Conservation (phyloP, 345 rosid genomes). For the Eucalyptus regnans region DNA sequence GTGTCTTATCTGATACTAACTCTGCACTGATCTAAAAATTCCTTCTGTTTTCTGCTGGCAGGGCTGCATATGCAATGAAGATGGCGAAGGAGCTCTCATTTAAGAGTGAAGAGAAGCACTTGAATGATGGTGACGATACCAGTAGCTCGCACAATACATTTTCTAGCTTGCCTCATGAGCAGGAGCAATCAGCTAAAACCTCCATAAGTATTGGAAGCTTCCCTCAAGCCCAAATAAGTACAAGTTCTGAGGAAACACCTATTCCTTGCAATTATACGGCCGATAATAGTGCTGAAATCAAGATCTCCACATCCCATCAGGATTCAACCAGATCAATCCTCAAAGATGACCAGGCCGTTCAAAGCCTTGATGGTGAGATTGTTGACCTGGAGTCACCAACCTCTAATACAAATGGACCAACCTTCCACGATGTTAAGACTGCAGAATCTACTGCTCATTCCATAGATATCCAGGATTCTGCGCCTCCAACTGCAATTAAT, state of each 20-base stretch:
- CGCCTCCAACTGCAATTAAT: constrained; percentile 38
- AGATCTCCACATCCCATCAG: constrained; percentile 22
- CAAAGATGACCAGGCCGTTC: constrained; percentile 33
- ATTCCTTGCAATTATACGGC: constrained; percentile 21
- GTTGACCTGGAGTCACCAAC: constrained; percentile 37
- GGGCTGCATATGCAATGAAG: constrained; percentile 88
- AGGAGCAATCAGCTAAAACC: constrained; percentile 69
- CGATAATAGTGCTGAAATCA: constrained; percentile 38
- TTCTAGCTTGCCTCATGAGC: constrained; percentile 83
- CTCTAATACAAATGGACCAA: constrained; percentile 45
- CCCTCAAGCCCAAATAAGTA: constrained; percentile 75
- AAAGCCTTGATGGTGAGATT: constrained; percentile 25
- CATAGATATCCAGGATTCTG: constrained; percentile 59
- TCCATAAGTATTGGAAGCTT: constrained; percentile 87
- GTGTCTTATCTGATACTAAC: not conserved
- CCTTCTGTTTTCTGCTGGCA: constrained; percentile 11
- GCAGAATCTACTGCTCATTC: constrained; percentile 22
- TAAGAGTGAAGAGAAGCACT: constrained; percentile 66
- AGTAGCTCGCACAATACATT: constrained; percentile 69
- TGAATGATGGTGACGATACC: constrained; percentile 69
- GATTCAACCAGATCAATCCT: constrained; percentile 33
- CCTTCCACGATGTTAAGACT: constrained; percentile 21
- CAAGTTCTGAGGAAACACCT: constrained; percentile 71
- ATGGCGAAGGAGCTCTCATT: constrained; percentile 71
- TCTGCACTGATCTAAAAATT: not conserved